phyloP scores from a whole-genome alignment of 257 asterid genomes.

The Solanum rostratum region DNA sequence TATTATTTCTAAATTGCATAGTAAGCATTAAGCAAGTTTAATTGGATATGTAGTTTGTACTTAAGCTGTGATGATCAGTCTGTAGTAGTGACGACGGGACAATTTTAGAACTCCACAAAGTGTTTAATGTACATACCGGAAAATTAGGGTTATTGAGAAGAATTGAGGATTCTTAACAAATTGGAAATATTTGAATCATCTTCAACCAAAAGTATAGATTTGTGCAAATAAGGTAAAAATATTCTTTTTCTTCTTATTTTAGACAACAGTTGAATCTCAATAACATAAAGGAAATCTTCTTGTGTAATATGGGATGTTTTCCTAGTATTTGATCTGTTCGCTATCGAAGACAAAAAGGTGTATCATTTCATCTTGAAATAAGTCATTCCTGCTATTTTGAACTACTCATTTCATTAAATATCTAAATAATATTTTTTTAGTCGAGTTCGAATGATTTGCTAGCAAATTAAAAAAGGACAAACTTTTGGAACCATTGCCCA shows the following conservation, averaged over 20 bases:
- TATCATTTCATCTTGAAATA: not conserved
- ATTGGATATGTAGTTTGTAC: not conserved
- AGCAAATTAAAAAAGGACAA: conserved; percentile 2
- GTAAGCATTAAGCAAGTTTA: not conserved
- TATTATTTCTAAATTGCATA: too few relatives aligned
- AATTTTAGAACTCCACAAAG: not conserved
- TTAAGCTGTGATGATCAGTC: too few relatives aligned
- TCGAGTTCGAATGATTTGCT: not conserved
- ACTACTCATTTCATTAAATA: not conserved
- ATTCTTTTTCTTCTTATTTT: not conserved
- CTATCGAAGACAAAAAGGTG: not conserved
- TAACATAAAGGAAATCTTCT: not conserved
- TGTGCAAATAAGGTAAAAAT: not conserved
- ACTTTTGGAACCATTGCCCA: conserved; percentile 1
- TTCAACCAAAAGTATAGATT: not conserved
- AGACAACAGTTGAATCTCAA: not conserved
- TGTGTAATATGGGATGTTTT: not conserved
- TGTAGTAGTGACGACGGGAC: too few relatives aligned
- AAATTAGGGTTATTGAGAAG: not conserved
- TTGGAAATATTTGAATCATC: not conserved
- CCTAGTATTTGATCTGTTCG: not conserved
- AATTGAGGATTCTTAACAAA: not conserved
- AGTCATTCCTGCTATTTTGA: not conserved
- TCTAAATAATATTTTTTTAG: not conserved
- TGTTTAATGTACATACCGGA: too few relatives aligned